Conservation (phyloP, 2,329 filamentous ascomycete genomes). For the Gyromitra esculenta region DNA sequence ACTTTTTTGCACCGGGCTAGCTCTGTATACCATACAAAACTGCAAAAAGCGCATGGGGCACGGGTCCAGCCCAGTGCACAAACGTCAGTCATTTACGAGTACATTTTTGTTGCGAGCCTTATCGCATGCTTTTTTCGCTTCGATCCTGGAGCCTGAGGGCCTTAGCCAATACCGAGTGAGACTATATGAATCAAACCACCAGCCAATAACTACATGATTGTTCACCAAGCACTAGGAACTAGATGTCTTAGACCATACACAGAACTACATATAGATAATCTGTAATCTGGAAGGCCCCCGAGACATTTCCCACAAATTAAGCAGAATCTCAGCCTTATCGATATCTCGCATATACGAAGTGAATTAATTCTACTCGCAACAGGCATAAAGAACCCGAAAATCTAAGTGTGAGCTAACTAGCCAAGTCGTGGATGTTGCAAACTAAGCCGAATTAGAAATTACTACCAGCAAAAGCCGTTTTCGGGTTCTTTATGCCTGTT, state of each 20-base stretch:
- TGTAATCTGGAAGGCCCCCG: not conserved
- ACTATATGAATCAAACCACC: conserved; percentile 2
- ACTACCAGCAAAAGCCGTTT: too few relatives aligned
- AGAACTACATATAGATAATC: conserved; percentile 2
- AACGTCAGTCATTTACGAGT: not conserved
- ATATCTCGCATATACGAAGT: not conserved
- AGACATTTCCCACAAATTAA: not conserved
- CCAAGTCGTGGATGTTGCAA: too few relatives aligned
- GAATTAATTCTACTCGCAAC: not conserved
- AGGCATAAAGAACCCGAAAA: not conserved
- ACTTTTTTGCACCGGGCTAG: too few relatives aligned
- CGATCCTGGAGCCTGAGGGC: not conserved
- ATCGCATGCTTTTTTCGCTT: not conserved
- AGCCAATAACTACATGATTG: not conserved
- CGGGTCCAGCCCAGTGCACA: not conserved
- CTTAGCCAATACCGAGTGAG: not conserved
- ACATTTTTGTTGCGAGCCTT: not conserved
- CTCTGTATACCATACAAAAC: too few relatives aligned
- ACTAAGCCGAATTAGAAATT: too few relatives aligned
- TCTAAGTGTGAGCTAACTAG: too few relatives aligned
- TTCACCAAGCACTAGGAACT: not conserved
- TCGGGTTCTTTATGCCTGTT: too few relatives aligned
- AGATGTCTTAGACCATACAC: not conserved
- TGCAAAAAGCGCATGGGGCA: too few relatives aligned
- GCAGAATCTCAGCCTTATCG: not conserved